Conservation (phyloP, 2,329 filamentous ascomycete genomes). For the Colletotrichum sp. region DNA sequence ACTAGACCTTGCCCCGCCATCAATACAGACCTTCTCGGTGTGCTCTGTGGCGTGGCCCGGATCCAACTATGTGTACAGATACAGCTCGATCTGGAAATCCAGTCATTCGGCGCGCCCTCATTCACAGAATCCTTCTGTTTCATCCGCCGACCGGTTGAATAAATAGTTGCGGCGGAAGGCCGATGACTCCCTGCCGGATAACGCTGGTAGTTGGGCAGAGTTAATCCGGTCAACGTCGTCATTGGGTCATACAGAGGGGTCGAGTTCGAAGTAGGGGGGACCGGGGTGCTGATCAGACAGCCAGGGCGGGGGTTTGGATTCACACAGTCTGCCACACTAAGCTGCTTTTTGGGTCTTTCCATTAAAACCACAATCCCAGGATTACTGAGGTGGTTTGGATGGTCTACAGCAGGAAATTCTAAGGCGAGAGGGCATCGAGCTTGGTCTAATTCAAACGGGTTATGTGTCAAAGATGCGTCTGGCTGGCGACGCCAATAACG, state of each 20-base stretch:
- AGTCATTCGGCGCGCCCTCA: background rate
- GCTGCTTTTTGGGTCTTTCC: background rate
- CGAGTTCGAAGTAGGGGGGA: background rate
- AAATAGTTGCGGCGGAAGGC: background rate
- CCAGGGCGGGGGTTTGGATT: background rate
- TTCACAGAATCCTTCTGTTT: background rate
- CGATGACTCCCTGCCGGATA: background rate
- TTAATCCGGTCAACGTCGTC: conserved; percentile 1
- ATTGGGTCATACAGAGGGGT: background rate
- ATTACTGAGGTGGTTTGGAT: background rate
- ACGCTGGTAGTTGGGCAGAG: background rate
- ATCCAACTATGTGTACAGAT: background rate
- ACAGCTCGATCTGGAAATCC: background rate
- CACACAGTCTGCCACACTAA: background rate
- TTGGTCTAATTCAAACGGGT: conserved; percentile 8
- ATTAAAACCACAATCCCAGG: background rate
- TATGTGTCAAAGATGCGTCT: conserved; percentile 3
- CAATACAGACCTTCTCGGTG: background rate
- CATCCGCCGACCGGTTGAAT: background rate
- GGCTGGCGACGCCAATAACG: background rate
- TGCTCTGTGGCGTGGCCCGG: background rate
- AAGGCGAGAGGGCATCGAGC: background rate
- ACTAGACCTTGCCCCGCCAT: background rate
- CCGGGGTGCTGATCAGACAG: background rate
- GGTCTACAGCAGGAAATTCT: background rate